Evolutionary conservation across 1,139 yeast species (phyloP).

Genomic region (Magnusiomyces paraingens): DNA sequence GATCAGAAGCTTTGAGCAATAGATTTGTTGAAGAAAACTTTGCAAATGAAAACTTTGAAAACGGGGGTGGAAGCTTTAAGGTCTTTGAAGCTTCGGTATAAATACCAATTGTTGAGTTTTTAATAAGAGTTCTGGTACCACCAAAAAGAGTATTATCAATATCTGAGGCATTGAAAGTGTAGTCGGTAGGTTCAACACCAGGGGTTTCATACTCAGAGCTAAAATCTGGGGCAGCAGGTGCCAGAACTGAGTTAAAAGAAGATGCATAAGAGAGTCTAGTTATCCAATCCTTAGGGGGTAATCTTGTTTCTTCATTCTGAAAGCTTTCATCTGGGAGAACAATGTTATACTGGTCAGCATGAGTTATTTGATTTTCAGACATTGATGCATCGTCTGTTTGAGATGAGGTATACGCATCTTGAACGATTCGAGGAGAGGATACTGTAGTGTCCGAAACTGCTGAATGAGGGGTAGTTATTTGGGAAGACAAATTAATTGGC

Average conservation of each 20-base stretch:
- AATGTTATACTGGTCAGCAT: not conserved
- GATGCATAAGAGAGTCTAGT: slow-evolving; percentile 10
- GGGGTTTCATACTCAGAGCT: not conserved
- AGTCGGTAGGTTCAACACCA: not conserved
- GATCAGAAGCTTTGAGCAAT: slow-evolving; percentile 8
- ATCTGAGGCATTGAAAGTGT: slow-evolving; percentile 24
- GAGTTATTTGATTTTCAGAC: not conserved
- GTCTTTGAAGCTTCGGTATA: slow-evolving; percentile 23
- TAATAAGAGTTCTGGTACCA: slow-evolving; percentile 30
- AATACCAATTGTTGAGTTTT: slow-evolving; percentile 18
- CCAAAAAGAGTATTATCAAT: slow-evolving; percentile 53
- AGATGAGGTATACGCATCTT: not conserved
- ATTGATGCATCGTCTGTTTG: not conserved
- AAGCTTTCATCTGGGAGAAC: no score
- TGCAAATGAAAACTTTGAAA: slow-evolving; percentile 20
- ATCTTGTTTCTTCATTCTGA: no score
- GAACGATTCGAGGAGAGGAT: no score
- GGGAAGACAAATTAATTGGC: not conserved
- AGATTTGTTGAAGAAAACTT: slow-evolving; percentile 19
- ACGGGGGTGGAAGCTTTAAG: slow-evolving; percentile 23
- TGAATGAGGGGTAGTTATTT: not conserved
- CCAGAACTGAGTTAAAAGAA: slow-evolving; percentile 10
- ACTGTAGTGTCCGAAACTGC: no score
- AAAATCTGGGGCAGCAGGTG: not conserved
- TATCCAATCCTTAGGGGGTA: slow-evolving; percentile 10